Percentiles rank a stretch among this genome's conserved stretches.
phyloP scores from a whole-genome alignment of 495 filamentous ascomycete species.

The Viridothelium virens region DNA sequence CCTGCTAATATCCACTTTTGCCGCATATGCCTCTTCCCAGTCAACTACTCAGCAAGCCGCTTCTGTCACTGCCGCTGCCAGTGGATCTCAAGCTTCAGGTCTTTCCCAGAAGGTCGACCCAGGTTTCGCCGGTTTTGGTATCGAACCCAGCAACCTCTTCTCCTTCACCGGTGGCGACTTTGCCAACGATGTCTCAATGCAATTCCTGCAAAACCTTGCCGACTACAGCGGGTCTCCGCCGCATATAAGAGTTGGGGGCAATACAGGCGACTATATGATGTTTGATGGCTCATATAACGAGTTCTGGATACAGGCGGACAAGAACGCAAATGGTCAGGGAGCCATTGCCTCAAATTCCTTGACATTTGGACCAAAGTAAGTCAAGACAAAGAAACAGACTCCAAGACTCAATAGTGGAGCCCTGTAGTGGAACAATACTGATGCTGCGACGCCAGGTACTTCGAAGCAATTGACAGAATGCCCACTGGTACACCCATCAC shows the following conservation, averaged over 20 bases:
- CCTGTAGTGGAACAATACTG: not conserved
- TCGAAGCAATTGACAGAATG: slow-evolving; percentile 34
- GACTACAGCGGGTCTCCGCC: slow-evolving; percentile 33
- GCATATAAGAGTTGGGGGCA: slow-evolving; percentile 36
- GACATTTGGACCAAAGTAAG: slow-evolving; percentile 31
- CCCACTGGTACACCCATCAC: slow-evolving; percentile 34
- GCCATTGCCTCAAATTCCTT: slow-evolving; percentile 26
- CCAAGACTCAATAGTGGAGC: not conserved
- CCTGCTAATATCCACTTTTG: not conserved
- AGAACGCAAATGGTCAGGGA: slow-evolving; percentile 24
- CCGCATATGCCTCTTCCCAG: not conserved
- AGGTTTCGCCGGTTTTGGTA: slow-evolving; percentile 36
- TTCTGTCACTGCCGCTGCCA: not conserved
- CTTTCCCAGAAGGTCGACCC: slow-evolving; percentile 12
- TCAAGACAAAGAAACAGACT: not conserved
- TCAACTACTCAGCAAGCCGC: not conserved
- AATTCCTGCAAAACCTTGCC: slow-evolving; percentile 36
- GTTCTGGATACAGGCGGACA: slow-evolving; percentile 26
- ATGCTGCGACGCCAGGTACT: slow-evolving; percentile 15
- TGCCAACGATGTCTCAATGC: slow-evolving; percentile 31
- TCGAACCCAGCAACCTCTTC: slow-evolving; percentile 39
- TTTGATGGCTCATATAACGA: slow-evolving; percentile 25
- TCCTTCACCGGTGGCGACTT: slow-evolving; percentile 32
- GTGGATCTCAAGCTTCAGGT: not conserved
- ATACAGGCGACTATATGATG: slow-evolving; percentile 37